phyloP scores from a whole-genome alignment of 352 stramenopile species.

The Pythium oligandrum region DNA sequence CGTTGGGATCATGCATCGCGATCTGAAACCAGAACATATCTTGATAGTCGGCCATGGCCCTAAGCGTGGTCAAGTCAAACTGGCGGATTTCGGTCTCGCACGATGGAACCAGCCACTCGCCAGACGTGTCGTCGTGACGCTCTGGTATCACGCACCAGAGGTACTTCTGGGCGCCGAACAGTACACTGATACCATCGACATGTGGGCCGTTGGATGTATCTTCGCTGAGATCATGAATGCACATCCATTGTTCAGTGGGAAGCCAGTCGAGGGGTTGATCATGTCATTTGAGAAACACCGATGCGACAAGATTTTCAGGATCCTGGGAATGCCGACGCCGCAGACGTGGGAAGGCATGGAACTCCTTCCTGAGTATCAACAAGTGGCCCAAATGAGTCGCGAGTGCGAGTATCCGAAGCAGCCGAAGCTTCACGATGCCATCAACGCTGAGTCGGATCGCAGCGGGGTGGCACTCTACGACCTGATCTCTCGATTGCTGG shows the following conservation, averaged over 20 bases:
- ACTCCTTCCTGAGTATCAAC: constrained; percentile 74
- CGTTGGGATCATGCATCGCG: constrained; percentile 91
- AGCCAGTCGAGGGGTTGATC: constrained; percentile 86
- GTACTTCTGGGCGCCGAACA: constrained; percentile 89
- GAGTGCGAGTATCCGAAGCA: constrained; percentile 81
- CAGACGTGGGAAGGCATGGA: constrained; percentile 83
- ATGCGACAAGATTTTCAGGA: constrained; percentile 88
- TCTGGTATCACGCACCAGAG: constrained; percentile 95
- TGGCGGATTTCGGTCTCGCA: constrained; percentile 83
- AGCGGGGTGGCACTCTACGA: constrained; percentile 72
- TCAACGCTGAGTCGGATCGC: constrained; percentile 76
- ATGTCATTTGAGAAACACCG: constrained; percentile 89
- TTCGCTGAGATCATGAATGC: constrained; percentile 91
- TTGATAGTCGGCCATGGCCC: constrained; percentile 87
- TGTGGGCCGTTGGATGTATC: constrained; percentile 96
- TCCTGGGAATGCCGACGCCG: constrained; percentile 83
- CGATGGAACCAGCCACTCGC: constrained; percentile 85
- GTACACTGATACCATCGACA: constrained; percentile 94
- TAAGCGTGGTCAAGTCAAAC: constrained; percentile 81
- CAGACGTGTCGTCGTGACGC: constrained; percentile 91
- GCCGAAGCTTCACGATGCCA: constrained; percentile 79
- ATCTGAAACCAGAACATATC: constrained; percentile 94
- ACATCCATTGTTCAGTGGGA: constrained; percentile 81
- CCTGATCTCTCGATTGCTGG: constrained; percentile 64
- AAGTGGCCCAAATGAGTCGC: constrained; percentile 79